These are phyloP conservation scores for Xylariaceae sp. DNA, from an alignment of 2,329 filamentous ascomycete genomes.

Conservation along the genomic window DNA sequence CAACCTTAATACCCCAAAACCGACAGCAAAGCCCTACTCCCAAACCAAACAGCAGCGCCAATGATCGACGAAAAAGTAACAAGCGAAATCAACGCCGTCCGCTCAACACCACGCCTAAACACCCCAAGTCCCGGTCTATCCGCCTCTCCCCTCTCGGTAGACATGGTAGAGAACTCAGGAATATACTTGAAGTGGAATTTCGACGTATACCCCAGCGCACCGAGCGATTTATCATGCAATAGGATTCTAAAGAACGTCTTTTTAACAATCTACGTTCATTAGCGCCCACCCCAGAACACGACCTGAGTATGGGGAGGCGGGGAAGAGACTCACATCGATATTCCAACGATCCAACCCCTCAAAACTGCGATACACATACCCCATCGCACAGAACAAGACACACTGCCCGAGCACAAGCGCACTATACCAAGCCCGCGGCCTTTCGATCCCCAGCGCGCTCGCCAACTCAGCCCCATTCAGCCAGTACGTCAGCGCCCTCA, in stretches of 20 bases:
- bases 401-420: slow-evolving; percentile 63
- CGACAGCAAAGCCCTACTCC: slow-evolving; percentile 3
- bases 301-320: slow-evolving; percentile 13
- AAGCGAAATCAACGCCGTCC: slow-evolving; percentile 24
- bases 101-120: slow-evolving; percentile 34
- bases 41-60: slow-evolving; percentile 15
- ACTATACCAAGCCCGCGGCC: slow-evolving; percentile 56
- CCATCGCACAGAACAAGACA: slow-evolving; percentile 58
- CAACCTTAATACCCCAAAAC: not conserved
- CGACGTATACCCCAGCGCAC: slow-evolving; percentile 61
- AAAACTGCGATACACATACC: slow-evolving; percentile 44
- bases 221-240: slow-evolving; percentile 56
- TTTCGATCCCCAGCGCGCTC: slow-evolving; percentile 56
- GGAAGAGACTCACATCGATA: slow-evolving; percentile 41
- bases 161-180: slow-evolving; percentile 43
- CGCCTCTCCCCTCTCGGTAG: slow-evolving; percentile 31
- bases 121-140: slow-evolving; percentile 24
- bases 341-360: slow-evolving; percentile 43
- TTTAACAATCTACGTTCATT: slow-evolving; percentile 39
- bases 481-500: slow-evolving; percentile 66
- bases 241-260: slow-evolving; percentile 59
- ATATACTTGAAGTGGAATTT: slow-evolving; percentile 71
- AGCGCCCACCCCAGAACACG: not conserved
- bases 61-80: slow-evolving; percentile 15
- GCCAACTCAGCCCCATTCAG: slow-evolving; percentile 66